Percentiles rank a stretch among this genome's conserved stretches.
phyloP scores from a whole-genome alignment of 495 filamentous ascomycete species.

The Podospora didyma region DNA sequence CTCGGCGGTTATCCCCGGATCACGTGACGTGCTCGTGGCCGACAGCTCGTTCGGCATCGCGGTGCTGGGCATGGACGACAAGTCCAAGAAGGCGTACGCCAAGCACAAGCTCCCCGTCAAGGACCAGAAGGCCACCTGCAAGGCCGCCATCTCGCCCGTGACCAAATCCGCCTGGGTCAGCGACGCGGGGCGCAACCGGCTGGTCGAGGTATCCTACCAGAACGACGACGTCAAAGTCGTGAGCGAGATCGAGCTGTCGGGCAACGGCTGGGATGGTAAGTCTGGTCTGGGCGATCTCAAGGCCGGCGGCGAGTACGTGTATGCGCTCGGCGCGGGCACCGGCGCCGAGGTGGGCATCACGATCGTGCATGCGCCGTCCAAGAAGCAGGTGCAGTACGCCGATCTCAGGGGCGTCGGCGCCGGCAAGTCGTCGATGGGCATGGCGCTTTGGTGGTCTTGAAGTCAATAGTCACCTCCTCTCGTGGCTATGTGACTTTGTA shows the following conservation, averaged over 20 bases:
- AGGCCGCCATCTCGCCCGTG: constrained; percentile 39
- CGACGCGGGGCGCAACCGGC: constrained; percentile 45
- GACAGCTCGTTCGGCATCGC: constrained; percentile 53
- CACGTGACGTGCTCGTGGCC: constrained; percentile 43
- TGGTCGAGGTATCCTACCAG: constrained; percentile 47
- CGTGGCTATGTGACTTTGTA: too few relatives aligned
- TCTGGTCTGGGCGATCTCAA: constrained; percentile 52
- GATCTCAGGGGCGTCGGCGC: constrained; percentile 21
- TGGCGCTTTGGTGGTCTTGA: constrained; percentile 18
- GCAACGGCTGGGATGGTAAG: constrained; percentile 42
- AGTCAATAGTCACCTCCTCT: too few relatives aligned
- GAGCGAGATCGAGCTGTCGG: constrained; percentile 30
- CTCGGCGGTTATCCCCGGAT: constrained; percentile 37
- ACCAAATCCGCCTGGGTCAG: constrained; percentile 51
- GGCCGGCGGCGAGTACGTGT: constrained; percentile 48
- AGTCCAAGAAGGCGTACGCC: constrained; percentile 15
- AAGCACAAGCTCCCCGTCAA: constrained; percentile 29
- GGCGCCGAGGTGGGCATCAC: constrained; percentile 39
- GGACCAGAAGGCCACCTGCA: constrained; percentile 54
- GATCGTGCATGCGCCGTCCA: constrained; percentile 45
- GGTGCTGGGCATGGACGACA: constrained; percentile 25
- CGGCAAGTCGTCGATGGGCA: constrained; percentile 30
- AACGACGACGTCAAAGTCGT: constrained; percentile 37
- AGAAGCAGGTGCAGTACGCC: constrained; percentile 41
- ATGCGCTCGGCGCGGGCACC: constrained; percentile 52